These are phyloP conservation scores for Circinella minor DNA, from an alignment of 371 early-diverging fungal genomes.

Conservation along the genomic window DNA sequence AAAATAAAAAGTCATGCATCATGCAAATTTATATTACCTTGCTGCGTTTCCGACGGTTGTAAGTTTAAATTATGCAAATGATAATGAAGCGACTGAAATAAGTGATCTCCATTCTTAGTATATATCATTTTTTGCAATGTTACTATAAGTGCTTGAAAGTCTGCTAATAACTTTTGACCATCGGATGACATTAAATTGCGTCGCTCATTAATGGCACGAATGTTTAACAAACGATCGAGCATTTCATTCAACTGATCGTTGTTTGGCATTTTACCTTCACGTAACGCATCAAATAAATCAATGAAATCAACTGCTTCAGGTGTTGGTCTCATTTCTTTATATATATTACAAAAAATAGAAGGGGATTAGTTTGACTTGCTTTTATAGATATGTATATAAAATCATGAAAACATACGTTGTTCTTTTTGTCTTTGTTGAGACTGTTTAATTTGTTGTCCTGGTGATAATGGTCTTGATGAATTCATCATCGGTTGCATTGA, in stretches of 20 bases:
- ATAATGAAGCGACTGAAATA: slow-evolving; percentile 64
- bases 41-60: slow-evolving; percentile 20
- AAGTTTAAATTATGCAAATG: slow-evolving; percentile 37
- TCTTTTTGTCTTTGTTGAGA: not conserved
- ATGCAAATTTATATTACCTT: slow-evolving; percentile 22
- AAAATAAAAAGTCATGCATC: no score
- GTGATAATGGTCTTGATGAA: not conserved
- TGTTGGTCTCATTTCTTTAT: not conserved
- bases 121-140: slow-evolving; percentile 47
- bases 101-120: slow-evolving; percentile 62
- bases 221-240: slow-evolving; percentile 42
- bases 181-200: slow-evolving; percentile 54
- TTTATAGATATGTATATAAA: no score
- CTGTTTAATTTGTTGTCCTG: not conserved
- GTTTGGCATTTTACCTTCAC: slow-evolving; percentile 64
- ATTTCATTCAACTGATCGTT: slow-evolving; percentile 59
- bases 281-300: slow-evolving; percentile 52
- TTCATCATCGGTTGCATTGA: not conserved
- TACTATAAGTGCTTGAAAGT: slow-evolving; percentile 47
- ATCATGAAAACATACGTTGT: not conserved
- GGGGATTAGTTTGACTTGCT: not conserved
- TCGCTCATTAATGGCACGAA: slow-evolving; percentile 45
- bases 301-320: slow-evolving; percentile 39
- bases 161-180: slow-evolving; percentile 51
- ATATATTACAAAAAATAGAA: no score